Evolutionary conservation across 2,329 filamentous ascomycete genomes (phyloP), one percentile per base, ranked within the genome.

Genomic region (Xylariaceae sp.): DNA sequence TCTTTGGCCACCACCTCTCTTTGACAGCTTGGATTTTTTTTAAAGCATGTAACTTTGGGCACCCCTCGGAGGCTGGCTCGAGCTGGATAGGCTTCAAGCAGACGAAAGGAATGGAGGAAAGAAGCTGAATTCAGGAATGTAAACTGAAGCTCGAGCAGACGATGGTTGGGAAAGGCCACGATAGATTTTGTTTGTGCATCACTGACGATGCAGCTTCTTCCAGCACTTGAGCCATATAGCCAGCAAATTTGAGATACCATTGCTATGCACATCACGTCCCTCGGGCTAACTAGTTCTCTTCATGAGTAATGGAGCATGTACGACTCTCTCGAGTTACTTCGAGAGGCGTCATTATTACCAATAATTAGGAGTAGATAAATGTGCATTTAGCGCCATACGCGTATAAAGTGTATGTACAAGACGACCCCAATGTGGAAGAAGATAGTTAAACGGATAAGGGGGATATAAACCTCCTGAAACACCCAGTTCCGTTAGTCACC

Each of bases 111-210:
- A 47, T 7, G 29, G 14, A 33, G 33, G 40, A n/a, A 26, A 33
- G 31, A 26, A 39, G n/a, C 43, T 24, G 51, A 51, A 26, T 46
- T 7, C 23, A 16, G 24, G 6, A 16, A 19, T 39, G 14, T 23
- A 39, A 41, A 44, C 17, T 34, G 21, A 44, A 41, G 17, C 14
- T 54, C 40, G 21, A 46, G 9, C 23, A 29, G 36, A 44, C 3
- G 16, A 34, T 17, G 4, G 24, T 24, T 21, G 41, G 36, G 17
- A 16, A 43, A 52, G 26, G 21, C 43, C 58, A 44, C 29, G 39
- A 55, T 61, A 58, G 55, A 61, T 51, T 44, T 60, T 24, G 14
- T 43, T 53, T 53, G 29, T 26, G 46, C 45, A 46, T 61, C 39
- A 24, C 47, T 33, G 6, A 46, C 44, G 41, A 17, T 48, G 45